These are phyloP conservation scores for Solanum pennellii DNA, from an alignment of 257 asterid genomes.

Conservation along the genomic window DNA sequence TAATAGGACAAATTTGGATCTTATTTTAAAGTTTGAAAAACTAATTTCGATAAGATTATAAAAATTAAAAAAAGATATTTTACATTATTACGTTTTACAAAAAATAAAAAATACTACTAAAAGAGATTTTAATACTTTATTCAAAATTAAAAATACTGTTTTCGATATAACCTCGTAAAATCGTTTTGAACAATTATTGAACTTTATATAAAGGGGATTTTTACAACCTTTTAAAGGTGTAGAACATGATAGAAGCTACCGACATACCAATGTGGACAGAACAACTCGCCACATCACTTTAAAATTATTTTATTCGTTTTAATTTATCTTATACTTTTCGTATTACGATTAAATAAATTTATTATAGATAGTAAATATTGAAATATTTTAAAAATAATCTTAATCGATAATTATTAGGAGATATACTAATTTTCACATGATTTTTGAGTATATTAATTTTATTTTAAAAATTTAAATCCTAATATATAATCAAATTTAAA, in stretches of 20 bases:
- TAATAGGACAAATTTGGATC: too few relatives aligned
- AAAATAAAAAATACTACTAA: not conserved
- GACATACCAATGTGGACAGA: not conserved
- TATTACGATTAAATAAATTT: too few relatives aligned
- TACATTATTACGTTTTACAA: not conserved
- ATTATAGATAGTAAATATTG: too few relatives aligned
- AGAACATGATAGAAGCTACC: not conserved
- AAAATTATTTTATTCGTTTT: too few relatives aligned
- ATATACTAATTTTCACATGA: too few relatives aligned
- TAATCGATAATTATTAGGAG: too few relatives aligned
- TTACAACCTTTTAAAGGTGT: not conserved
- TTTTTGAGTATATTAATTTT: too few relatives aligned
- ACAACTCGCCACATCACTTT: not conserved
- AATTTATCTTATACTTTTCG: too few relatives aligned
- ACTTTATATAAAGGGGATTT: not conserved
- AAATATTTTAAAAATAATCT: too few relatives aligned
- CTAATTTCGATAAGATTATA: too few relatives aligned
- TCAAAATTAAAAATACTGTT: not conserved
- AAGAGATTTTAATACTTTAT: not conserved
- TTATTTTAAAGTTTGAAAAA: not conserved
- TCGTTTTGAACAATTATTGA: not conserved
- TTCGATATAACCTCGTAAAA: fast-evolving
- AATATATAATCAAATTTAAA: too few relatives aligned
- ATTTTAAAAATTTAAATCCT: too few relatives aligned
- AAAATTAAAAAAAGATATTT: not conserved